Evolutionary conservation across 163 green algal genomes (phyloP).

Genomic region (Trebouxia gelatinosa): DNA sequence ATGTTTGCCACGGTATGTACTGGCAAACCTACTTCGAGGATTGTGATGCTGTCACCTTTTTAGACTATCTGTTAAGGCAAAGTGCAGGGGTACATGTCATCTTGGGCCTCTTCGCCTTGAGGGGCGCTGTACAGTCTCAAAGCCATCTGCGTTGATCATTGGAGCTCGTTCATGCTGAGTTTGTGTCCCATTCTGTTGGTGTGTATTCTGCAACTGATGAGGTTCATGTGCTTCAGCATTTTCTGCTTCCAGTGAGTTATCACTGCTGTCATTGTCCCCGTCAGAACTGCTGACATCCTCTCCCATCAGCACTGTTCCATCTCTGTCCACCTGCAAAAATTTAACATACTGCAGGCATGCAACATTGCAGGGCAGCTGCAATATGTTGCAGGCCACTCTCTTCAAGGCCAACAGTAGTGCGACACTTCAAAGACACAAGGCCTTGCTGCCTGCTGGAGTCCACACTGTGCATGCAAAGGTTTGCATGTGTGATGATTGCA

Average conservation of each 20-base stretch:
- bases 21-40: too few relatives aligned
- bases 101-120: neutral
- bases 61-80: too few relatives aligned
- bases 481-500: neutral
- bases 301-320: conserved; percentile 56
- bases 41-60: too few relatives aligned
- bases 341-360: neutral
- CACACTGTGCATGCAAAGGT: neutral
- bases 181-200: too few relatives aligned
- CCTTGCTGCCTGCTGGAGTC: neutral
- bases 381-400: neutral
- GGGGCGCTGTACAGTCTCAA: conserved; percentile 62
- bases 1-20: too few relatives aligned
- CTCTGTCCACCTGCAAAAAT: conserved; percentile 53
- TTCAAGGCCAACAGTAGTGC: neutral
- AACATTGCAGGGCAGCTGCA: neutral
- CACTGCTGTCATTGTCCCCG: conserved; percentile 43
- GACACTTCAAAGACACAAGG: neutral
- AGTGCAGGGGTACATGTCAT: too few relatives aligned
- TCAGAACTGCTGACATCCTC: conserved; percentile 45
- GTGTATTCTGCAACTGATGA: conserved; percentile 7
- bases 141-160: conserved; percentile 71
- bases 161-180: conserved; percentile 30
- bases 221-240: conserved; percentile 12
- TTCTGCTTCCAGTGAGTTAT: conserved; percentile 45